Conservation (phyloP, 257 asterid genomes). For the Solanum pinnatisectum region DNA sequence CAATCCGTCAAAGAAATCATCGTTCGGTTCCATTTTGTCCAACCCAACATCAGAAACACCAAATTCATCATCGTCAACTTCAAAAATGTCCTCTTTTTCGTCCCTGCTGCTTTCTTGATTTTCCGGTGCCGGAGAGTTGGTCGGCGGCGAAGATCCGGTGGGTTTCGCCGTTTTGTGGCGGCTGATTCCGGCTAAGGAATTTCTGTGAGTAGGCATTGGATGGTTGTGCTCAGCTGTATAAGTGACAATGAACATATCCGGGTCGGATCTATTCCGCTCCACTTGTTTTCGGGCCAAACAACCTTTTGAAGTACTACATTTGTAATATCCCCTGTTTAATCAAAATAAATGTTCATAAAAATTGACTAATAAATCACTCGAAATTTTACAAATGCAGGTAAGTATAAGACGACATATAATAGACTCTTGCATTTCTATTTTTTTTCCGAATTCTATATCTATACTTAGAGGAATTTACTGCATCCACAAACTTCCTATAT, state of each 20-base stretch:
- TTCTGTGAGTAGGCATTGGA: conserved; percentile 46
- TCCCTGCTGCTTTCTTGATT: conserved; percentile 36
- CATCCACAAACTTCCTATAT: too few species aligned
- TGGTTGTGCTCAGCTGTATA: conserved; percentile 65
- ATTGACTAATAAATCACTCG: too few species aligned
- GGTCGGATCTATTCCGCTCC: conserved; percentile 48
- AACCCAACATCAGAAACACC: conserved; percentile 12
- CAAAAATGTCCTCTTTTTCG: conserved; percentile 11
- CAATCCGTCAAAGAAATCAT: conserved; percentile 37
- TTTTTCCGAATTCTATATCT: too few species aligned
- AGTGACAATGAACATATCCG: conserved; percentile 46
- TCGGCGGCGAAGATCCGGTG: neutral
- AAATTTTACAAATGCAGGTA: too few species aligned
- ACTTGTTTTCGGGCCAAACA: conserved; percentile 68
- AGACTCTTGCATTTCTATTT: too few species aligned
- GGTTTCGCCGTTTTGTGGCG: conserved; percentile 25
- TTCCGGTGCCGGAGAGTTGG: neutral
- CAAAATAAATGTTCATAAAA: neutral
- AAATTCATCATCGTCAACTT: conserved; percentile 18
- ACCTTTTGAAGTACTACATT: conserved; percentile 47
- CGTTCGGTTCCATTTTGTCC: conserved; percentile 12
- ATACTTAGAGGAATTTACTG: too few species aligned
- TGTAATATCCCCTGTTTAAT: conserved; percentile 46
- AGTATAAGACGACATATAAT: too few species aligned
- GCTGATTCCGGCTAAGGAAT: conserved; percentile 45